A percentile compares a stretch with the other conserved stretches of the same genome.
These are phyloP conservation scores for Maudiozyma bulderi DNA, from an alignment of 805 yeast species.

Conservation along the genomic window DNA sequence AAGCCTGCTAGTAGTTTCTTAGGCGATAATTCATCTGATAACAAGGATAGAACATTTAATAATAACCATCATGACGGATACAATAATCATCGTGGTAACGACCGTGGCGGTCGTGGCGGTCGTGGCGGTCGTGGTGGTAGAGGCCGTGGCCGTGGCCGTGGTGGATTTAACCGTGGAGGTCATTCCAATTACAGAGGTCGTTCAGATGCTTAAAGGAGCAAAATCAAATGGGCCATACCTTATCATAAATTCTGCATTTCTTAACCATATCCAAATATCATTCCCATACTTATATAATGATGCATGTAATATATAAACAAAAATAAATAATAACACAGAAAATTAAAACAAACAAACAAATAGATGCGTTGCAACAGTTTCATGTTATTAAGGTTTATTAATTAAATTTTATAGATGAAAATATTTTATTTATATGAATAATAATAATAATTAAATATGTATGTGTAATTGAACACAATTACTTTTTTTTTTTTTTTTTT, in stretches of 20 bases:
- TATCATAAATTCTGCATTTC: not conserved
- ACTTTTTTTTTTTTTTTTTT: no score
- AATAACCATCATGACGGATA: constrained; percentile 7
- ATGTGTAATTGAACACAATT: not conserved
- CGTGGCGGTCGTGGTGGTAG: constrained; percentile 12
- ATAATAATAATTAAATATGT: no score
- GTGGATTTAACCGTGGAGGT: constrained; percentile 8
- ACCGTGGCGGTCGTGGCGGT: constrained; percentile 4
- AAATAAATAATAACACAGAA: not conserved
- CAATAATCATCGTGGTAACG: constrained; percentile 7
- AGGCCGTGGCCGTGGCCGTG: constrained; percentile 12
- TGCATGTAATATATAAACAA: not conserved
- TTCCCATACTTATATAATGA: not conserved
- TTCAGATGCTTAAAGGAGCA: not conserved
- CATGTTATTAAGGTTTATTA: no score
- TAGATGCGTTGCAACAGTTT: no score
- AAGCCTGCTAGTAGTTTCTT: constrained; percentile 29
- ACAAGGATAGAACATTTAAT: constrained; percentile 3
- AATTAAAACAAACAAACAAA: no score
- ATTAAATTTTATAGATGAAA: no score
- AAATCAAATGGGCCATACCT: no score
- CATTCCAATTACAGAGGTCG: not conserved
- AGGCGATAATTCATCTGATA: constrained; percentile 2
- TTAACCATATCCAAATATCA: not conserved
- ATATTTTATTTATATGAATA: no score